These are phyloP conservation scores for Caloboletus inedulis DNA, from an alignment of 1,284 basidiomycete species.

Conservation along the genomic window DNA sequence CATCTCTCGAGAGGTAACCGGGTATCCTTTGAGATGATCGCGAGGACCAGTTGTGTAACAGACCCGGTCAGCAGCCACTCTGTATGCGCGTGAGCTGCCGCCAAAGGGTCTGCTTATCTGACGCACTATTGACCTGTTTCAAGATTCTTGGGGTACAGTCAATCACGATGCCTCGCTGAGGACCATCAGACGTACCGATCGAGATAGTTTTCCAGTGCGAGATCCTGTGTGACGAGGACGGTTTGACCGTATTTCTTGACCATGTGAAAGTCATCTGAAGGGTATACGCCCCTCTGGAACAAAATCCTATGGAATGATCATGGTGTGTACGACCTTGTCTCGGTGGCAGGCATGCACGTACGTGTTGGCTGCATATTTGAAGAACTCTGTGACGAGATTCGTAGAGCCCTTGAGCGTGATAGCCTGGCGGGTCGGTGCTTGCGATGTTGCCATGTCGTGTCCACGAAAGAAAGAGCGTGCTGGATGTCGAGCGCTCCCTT, in stretches of 20 bases:
- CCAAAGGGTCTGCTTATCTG: neutral
- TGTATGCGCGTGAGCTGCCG: conserved; percentile 31
- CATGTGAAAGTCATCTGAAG: conserved; percentile 98
- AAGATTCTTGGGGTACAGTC: conserved; percentile 60
- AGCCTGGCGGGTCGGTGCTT: conserved; percentile 65
- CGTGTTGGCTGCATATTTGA: conserved; percentile 97
- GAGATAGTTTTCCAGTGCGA: conserved; percentile 89
- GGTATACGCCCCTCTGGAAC: conserved; percentile 96
- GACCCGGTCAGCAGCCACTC: conserved; percentile 92
- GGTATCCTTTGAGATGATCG: conserved; percentile 94
- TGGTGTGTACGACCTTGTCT: neutral
- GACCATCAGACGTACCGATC: conserved; percentile 54
- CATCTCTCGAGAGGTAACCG: conserved; percentile 91
- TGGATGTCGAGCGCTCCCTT: neutral
- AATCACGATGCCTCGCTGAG: neutral
- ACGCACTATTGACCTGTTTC: conserved; percentile 84
- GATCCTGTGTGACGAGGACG: conserved; percentile 91
- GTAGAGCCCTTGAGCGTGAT: conserved; percentile 97
- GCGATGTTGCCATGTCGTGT: conserved; percentile 49
- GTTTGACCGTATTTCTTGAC: conserved; percentile 98
- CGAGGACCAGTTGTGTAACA: conserved; percentile 90
- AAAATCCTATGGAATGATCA: conserved; percentile 63
- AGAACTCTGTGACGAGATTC: conserved; percentile 96
- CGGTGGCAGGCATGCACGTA: conserved; percentile 40
- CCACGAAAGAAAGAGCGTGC: neutral